Evolutionary conservation across 306 rosid species (phyloP), one percentile per base, ranked within the genome.

Genomic region (Malus fusca): DNA sequence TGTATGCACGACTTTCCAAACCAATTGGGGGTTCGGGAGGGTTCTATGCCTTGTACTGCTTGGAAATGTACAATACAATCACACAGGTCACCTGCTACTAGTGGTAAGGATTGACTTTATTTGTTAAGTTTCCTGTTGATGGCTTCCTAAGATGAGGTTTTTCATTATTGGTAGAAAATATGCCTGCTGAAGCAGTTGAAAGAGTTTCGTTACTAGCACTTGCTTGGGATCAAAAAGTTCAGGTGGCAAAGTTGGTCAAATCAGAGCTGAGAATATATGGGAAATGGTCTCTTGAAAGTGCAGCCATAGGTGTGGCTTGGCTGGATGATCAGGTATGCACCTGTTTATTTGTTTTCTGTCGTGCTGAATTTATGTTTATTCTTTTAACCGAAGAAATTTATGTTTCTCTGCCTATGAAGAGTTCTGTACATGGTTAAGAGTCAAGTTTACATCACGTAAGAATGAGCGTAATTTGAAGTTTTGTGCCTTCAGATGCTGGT

Each of bases 221-320:
- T 84, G 97, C 99, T 74, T 95, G 97, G 99, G 97, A 92, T 77
- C 80, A 88, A 69, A 92, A 89, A 79, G 99, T 95, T 82, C 96
- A 84, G 85, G 99, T 95, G 42, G 99, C 99, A 74, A 95, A 88
- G 84, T 82, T 95, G 83, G 89, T 88, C 69, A 95, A 89, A 83
- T 80, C 97, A 18, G 97, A 88, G 87, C 84, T 95, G 56, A 89
- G 87, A 84, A 89, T 92, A 61, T 88, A 87, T 87, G 93, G 92
- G 66, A 84, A 81, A 77, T 92, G 97, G 97, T 89, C 93, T 84
- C 91, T 95, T 79, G 97, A 95, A 33, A 89, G 96, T 81, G 91
- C 93, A 14, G 97, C 96, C 33, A 81, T 90, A 82, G 97, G 97
- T 79, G 88, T 95, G 74, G 96, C 93, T 44, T 95, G 99, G 99